phyloP scores from a whole-genome alignment of 225 moss, liverwort and hornwort genomes.

The Straminergon stramineum region DNA sequence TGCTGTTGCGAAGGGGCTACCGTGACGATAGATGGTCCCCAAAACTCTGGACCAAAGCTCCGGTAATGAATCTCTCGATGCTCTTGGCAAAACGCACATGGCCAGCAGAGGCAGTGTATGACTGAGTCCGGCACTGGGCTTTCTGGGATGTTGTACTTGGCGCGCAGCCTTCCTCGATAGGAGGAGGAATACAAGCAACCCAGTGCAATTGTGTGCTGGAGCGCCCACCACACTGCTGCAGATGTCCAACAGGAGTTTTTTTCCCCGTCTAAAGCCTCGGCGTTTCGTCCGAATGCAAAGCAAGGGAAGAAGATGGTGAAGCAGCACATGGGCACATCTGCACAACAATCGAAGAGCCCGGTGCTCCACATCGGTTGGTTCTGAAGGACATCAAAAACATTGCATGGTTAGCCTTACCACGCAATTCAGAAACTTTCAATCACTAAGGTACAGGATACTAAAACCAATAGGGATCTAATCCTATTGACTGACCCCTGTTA shows the following conservation, averaged over 20 bases:
- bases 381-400: not conserved
- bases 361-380: conserved; percentile 51
- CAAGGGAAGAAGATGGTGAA: conserved; percentile 38
- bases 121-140: conserved; percentile 20
- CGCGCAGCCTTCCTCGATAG: conserved; percentile 30
- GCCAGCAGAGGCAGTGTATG: conserved; percentile 45
- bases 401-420: not conserved
- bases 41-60: conserved; percentile 40
- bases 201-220: conserved; percentile 33
- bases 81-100: conserved; percentile 45
- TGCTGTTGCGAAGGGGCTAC: conserved; percentile 15
- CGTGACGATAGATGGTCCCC: conserved; percentile 4
- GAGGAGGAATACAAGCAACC: conserved; percentile 36
- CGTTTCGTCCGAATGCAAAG: conserved; percentile 40
- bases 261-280: conserved; percentile 17
- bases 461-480: not conserved
- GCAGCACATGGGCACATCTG: conserved; percentile 46
- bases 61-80: conserved; percentile 43
- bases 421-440: not conserved
- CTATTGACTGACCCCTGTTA: not conserved
- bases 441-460: not conserved
- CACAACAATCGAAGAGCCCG: conserved; percentile 40
- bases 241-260: conserved; percentile 30
- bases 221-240: conserved; percentile 35
- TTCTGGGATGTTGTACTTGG: conserved; percentile 43